phyloP scores from a whole-genome alignment of 306 rosid genomes.

The barrel medic (Medicago truncatula) region DNA sequence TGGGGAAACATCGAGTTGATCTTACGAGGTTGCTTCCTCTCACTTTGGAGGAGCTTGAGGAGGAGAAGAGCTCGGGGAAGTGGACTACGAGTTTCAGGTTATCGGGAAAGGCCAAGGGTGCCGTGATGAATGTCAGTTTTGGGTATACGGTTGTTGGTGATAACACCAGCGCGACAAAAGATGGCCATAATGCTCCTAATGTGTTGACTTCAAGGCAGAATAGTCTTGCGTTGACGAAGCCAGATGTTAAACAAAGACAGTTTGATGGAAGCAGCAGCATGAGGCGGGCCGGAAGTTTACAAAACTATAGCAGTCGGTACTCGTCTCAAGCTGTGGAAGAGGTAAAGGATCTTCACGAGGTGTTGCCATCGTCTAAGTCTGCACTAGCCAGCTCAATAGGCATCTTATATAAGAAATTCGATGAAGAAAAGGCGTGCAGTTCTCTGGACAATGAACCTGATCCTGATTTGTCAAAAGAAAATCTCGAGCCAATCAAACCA shows the following conservation, averaged over 20 bases:
- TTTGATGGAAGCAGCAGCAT: conserved; percentile 57
- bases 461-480: conserved; percentile 51
- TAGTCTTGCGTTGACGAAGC: conserved; percentile 47
- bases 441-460: conserved; percentile 46
- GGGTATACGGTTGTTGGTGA: conserved; percentile 74
- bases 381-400: conserved; percentile 72
- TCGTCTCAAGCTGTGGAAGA: conserved; percentile 51
- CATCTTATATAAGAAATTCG: conserved; percentile 66
- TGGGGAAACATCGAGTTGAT: conserved; percentile 91
- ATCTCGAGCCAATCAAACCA: conserved; percentile 48
- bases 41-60: conserved; percentile 91
- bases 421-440: conserved; percentile 51
- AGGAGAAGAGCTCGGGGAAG: conserved; percentile 75
- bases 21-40: conserved; percentile 92
- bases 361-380: conserved; percentile 62
- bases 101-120: conserved; percentile 80
- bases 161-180: conserved; percentile 50
- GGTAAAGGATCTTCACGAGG: conserved; percentile 78
- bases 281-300: conserved; percentile 53
- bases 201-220: conserved; percentile 51
- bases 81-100: conserved; percentile 87
- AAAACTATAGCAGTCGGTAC: conserved; percentile 36
- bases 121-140: conserved; percentile 81
- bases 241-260: conserved; percentile 52
- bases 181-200: conserved; percentile 47